Evolutionary conservation across 257 asterid species (phyloP), one percentile per base, ranked within the genome.

Genomic region (Jasminum sambac): DNA sequence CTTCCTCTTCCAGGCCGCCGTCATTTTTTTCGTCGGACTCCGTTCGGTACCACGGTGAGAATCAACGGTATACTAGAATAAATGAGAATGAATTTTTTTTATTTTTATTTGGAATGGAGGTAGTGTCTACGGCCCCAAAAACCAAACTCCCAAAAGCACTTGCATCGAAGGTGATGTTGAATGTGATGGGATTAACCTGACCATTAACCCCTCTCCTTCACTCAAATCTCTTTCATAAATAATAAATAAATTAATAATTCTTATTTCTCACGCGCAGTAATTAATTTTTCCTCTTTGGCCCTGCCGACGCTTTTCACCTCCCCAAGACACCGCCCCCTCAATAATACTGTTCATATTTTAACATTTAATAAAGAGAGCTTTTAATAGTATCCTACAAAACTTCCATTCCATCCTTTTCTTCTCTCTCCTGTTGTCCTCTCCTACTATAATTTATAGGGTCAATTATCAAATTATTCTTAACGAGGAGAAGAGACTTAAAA

Each of bases 281-380:
- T 57, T 41, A 41, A 69, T 26, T 44, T 14, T 16, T 41, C 57
- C 13, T 19, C 30, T 55, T 19, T 55, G n/a, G 62, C 44, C 24
- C 64, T 50, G 71, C 78, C 81, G 83, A 75, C 82, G 67, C 79
- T 83, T 83, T 81, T 78, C 83, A 81, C 79, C 78, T 77, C 77
- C 81, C 82, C n/a, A 64, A 38, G 57, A 14, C 70, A 34, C 44
- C 67, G 17, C 41, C 63, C 34, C 36, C 36, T 4, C 64, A 62
- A 52, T 52, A 73, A 66, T n/a, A 37, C 16, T 57, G 55, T 39
- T 24, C 59, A 59, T 66, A 39, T n/a, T 5, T 38, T 58, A 6
- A 6, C 8, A 26, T 52, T 21, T 21, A 6, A 39, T 13, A 40
- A 12, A 12, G 34, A 8, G 30, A 19, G 30, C 16, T 19, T 2